Evolutionary conservation across 2,329 filamentous ascomycete species (phyloP).

Genomic region (Hypoxylon sp.): DNA sequence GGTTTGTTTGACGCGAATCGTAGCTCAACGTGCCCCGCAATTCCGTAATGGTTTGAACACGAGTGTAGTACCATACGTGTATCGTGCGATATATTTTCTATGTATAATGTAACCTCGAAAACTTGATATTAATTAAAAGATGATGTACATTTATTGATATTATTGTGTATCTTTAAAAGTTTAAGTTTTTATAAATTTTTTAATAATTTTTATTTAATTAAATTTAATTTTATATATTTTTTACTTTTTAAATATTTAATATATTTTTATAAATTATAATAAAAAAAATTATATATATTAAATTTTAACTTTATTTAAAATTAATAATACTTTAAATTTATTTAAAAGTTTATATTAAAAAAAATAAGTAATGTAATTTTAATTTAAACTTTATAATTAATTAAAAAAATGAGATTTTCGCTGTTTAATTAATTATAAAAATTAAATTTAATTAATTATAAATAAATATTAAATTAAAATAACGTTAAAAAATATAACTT

Average conservation of each 20-base stretch:
- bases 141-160: background rate
- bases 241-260: background rate
- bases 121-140: background rate
- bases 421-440: too few species aligned
- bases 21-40: constrained; percentile 28
- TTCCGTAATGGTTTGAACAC: constrained; percentile 31
- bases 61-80: constrained; percentile 7
- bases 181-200: background rate
- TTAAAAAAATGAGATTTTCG: too few species aligned
- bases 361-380: too few species aligned
- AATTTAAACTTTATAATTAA: too few species aligned
- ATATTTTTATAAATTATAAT: constrained; percentile 15
- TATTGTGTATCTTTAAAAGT: background rate
- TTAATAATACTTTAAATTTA: too few species aligned
- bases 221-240: background rate
- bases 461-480: too few species aligned
- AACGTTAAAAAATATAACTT: too few species aligned
- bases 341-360: too few species aligned
- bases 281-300: background rate
- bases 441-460: too few species aligned
- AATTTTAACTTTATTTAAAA: background rate
- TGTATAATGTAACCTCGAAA: background rate
- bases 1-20: constrained; percentile 21
- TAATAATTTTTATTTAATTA: background rate
- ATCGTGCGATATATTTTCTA: constrained; percentile 7